These are phyloP conservation scores for Globisporangium middletonii DNA, from an alignment of 352 stramenopile species.

Conservation along the genomic window DNA sequence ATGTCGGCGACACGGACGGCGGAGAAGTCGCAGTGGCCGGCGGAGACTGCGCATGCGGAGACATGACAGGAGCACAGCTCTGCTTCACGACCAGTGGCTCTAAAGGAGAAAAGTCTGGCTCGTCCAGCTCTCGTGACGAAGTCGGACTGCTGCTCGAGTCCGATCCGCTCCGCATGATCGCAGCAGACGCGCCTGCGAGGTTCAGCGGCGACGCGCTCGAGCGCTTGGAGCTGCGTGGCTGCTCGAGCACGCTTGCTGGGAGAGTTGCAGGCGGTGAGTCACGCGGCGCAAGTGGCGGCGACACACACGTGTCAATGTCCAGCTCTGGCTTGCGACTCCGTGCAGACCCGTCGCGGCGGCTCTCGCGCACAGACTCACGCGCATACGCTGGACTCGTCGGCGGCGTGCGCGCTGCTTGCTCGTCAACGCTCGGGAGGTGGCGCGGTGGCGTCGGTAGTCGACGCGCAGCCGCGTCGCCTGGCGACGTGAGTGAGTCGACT, in stretches of 20 bases:
- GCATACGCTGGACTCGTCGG: conserved; percentile 9
- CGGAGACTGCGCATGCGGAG: neutral
- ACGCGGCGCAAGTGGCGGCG: neutral
- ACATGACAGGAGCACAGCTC: neutral
- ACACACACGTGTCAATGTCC: conserved; percentile 11
- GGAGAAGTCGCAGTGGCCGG: too few relatives aligned
- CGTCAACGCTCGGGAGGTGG: conserved; percentile 5
- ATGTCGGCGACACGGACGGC: neutral
- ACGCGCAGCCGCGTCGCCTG: conserved; percentile 1
- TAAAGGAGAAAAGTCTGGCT: neutral
- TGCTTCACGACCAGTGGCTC: neutral
- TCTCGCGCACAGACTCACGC: conserved; percentile 6
- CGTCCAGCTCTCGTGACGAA: neutral
- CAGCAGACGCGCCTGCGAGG: conserved; percentile 6
- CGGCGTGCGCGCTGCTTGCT: conserved; percentile 8
- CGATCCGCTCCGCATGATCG: conserved; percentile 10
- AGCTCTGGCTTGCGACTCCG: conserved; percentile 7
- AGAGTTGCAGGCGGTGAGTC: neutral
- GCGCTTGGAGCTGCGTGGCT: neutral
- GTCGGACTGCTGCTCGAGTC: neutral
- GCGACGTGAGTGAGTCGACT: conserved; percentile 19
- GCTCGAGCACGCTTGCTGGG: neutral
- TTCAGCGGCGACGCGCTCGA: conserved; percentile 7
- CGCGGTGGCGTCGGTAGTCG: conserved; percentile 10
- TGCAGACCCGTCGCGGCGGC: neutral